A percentile compares a stretch with the other conserved stretches of the same genome.
Conservation (phyloP, 148 eudicot genomes). For the Cornus controversa region DNA sequence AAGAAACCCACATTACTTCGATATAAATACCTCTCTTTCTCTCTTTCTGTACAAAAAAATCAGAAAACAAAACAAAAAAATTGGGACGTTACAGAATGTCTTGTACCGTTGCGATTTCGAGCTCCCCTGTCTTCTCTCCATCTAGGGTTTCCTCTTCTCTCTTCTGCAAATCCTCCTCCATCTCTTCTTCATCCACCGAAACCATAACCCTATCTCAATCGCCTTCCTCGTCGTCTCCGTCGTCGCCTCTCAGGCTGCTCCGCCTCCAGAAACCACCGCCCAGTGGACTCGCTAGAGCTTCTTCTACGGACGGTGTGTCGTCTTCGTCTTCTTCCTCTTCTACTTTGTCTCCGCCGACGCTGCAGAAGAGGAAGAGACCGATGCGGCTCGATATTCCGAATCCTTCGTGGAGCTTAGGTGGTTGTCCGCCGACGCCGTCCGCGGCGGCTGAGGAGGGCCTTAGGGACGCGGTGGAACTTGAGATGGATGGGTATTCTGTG, state of each 20-base stretch:
- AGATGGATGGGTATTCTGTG: slow-evolving; percentile 72
- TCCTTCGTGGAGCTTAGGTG: slow-evolving; percentile 27
- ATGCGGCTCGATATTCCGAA: slow-evolving; percentile 64
- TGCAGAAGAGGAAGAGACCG: slow-evolving; percentile 78
- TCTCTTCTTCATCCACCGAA: slow-evolving; percentile 27
- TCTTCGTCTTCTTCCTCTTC: slow-evolving; percentile 23
- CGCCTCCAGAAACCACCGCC: slow-evolving; percentile 30
- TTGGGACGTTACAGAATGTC: slow-evolving; percentile 28
- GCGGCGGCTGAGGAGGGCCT: slow-evolving; percentile 22
- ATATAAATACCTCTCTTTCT: background rate
- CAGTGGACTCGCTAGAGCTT: slow-evolving; percentile 21
- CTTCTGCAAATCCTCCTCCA: slow-evolving; percentile 27
- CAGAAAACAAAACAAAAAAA: slow-evolving; percentile 8
- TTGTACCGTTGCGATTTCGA: slow-evolving; percentile 58
- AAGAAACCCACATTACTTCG: background rate
- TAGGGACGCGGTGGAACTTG: slow-evolving; percentile 57
- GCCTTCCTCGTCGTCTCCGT: slow-evolving; percentile 26
- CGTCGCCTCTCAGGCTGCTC: slow-evolving; percentile 27
- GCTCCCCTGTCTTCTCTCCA: slow-evolving; percentile 70
- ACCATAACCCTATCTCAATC: slow-evolving; percentile 21
- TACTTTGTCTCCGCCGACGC: slow-evolving; percentile 30
- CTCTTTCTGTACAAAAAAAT: background rate
- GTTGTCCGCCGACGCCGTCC: slow-evolving; percentile 16
- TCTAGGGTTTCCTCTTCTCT: slow-evolving; percentile 36
- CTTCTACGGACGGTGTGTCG: slow-evolving; percentile 18